Evolutionary conservation across 2,329 filamentous ascomycete species (phyloP).

Genomic region (Parascedosporium putredinis): DNA sequence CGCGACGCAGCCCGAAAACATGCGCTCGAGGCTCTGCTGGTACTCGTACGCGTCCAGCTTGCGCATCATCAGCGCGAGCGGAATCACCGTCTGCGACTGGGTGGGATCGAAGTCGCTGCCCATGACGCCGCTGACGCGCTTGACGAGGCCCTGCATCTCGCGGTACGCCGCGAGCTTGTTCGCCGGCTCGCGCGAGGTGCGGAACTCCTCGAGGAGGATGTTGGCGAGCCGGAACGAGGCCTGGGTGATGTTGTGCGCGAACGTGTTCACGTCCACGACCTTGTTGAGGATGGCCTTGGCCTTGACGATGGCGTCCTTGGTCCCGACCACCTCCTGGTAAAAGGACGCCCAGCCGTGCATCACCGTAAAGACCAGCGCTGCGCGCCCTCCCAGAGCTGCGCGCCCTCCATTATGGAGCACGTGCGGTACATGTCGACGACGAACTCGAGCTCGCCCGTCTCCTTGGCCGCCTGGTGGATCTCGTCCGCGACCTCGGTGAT

Average conservation of each 20-base stretch:
- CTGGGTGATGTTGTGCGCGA: background rate
- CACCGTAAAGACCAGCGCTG: background rate
- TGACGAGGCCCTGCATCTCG: conserved; percentile 2
- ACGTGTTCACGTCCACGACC: background rate
- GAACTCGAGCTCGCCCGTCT: background rate
- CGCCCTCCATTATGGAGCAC: background rate
- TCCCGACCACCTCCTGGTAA: conserved; percentile 1
- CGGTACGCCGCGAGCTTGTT: background rate
- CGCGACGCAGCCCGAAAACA: conserved; percentile 2
- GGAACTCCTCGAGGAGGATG: conserved; percentile 7
- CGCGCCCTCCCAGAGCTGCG: too few species aligned
- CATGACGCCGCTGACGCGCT: background rate
- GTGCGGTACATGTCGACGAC: background rate
- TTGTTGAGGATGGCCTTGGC: conserved; percentile 4
- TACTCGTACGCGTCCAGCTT: conserved; percentile 4
- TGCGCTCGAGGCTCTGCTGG: conserved; percentile 2
- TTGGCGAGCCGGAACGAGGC: conserved; percentile 1
- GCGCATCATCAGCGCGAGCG: conserved; percentile 6
- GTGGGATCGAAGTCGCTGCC: conserved; percentile 7
- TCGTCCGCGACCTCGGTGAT: background rate
- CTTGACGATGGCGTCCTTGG: background rate
- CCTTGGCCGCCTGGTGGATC: background rate
- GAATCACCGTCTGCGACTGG: conserved; percentile 6
- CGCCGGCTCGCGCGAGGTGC: background rate
- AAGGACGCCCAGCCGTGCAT: conserved; percentile 2